Conservation (phyloP, 768 basidiomycete species). For the Asterophora parasitica region DNA sequence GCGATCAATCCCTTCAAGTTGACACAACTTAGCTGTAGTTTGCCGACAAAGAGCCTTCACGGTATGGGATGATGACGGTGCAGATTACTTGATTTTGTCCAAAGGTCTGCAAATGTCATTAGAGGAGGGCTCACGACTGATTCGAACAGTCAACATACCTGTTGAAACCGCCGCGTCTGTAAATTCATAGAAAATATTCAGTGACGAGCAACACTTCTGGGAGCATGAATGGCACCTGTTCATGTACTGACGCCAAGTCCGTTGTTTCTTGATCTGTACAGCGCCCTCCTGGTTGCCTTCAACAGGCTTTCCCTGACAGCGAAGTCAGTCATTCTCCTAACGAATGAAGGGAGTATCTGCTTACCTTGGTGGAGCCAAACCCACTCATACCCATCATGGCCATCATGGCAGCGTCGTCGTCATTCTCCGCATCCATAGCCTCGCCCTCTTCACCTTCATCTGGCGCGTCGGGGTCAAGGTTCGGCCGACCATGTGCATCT, state of each 20-base stretch:
- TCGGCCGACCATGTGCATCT: conserved; percentile 21
- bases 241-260: conserved; percentile 99
- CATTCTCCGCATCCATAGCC: conserved; percentile 49
- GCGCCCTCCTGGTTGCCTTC: conserved; percentile 76
- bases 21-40: conserved; percentile 15
- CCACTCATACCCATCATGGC: conserved; percentile 85
- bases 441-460: conserved; percentile 41
- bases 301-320: conserved; percentile 66
- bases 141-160: conserved; percentile 37
- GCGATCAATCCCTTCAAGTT: conserved; percentile 6
- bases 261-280: conserved; percentile 67
- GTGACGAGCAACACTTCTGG: conserved; percentile 2
- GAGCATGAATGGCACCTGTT: conserved; percentile 56
- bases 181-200: conserved; percentile 8
- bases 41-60: neutral
- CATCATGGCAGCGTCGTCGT: conserved; percentile 80
- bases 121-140: conserved; percentile 7
- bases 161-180: conserved; percentile 82
- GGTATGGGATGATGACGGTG: neutral
- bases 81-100: conserved; percentile 82
- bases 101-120: conserved; percentile 57
- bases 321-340: neutral
- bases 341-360: conserved; percentile 8
- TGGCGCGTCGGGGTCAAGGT: conserved; percentile 38
- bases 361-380: conserved; percentile 87